Percentiles rank a stretch among this genome's conserved stretches.
phyloP scores from a whole-genome alignment of 2,329 filamentous ascomycete species.

The Juglanconis oblonga region DNA sequence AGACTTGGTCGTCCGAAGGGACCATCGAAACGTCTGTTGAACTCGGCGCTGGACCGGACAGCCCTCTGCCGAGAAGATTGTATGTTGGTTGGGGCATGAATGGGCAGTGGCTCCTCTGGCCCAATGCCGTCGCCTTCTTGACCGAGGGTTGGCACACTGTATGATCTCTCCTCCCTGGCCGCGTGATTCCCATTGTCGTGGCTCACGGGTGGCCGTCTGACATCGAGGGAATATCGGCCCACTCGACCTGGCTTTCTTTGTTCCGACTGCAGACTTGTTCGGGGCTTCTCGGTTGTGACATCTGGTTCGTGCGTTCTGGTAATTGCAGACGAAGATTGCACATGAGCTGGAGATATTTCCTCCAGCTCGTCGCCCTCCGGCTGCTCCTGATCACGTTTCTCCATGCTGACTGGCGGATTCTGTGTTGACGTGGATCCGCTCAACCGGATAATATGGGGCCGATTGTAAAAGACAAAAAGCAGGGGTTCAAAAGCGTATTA shows the following conservation, averaged over 20 bases:
- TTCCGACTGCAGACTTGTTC: constrained; percentile 6
- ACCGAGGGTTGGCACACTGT: constrained; percentile 10
- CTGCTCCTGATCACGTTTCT: neutral
- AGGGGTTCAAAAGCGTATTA: too few relatives aligned
- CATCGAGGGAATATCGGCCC: constrained; percentile 13
- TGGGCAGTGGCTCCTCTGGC: constrained; percentile 9
- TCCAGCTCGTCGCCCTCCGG: neutral
- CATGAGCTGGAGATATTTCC: neutral
- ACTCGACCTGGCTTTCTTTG: neutral
- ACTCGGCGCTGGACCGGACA: constrained; percentile 23
- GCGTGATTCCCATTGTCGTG: neutral
- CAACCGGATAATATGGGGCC: too few relatives aligned
- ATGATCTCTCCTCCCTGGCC: neutral
- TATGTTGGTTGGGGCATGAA: constrained; percentile 8
- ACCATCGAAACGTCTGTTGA: constrained; percentile 25
- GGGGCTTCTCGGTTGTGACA: neutral
- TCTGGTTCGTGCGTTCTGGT: neutral
- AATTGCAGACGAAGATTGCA: neutral
- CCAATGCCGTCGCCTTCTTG: neutral
- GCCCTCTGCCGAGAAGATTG: constrained; percentile 6
- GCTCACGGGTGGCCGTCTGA: neutral
- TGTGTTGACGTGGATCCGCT: too few relatives aligned
- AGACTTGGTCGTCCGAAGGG: constrained; percentile 25
- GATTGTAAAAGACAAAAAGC: too few relatives aligned
- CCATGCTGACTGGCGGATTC: neutral